These are phyloP conservation scores for Vigna hirtella DNA, from an alignment of 306 rosid genomes.

Conservation along the genomic window DNA sequence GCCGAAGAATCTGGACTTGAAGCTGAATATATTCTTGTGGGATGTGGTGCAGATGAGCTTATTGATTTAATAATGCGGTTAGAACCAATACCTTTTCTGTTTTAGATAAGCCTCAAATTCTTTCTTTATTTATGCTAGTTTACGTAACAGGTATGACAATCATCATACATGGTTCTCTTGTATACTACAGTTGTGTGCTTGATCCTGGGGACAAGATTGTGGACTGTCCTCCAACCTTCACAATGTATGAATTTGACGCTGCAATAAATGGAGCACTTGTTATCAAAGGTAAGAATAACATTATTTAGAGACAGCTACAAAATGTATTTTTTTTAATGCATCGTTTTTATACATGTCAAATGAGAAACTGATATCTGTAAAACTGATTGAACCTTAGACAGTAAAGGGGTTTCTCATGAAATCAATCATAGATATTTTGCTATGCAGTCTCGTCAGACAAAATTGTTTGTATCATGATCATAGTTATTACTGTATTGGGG, in stretches of 20 bases:
- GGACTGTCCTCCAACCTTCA: slow-evolving; percentile 96
- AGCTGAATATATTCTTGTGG: slow-evolving; percentile 83
- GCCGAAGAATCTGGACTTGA: slow-evolving; percentile 93
- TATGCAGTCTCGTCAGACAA: background rate
- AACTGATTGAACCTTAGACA: slow-evolving; percentile 23
- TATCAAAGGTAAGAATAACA: slow-evolving; percentile 66
- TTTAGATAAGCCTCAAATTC: slow-evolving; percentile 40
- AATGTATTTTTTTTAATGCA: background rate
- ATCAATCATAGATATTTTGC: background rate
- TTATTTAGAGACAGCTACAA: slow-evolving; percentile 1
- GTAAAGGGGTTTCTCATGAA: slow-evolving; percentile 4
- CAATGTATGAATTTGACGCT: slow-evolving; percentile 99
- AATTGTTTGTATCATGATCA: background rate
- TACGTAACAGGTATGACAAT: slow-evolving; percentile 14
- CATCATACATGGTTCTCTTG: no score
- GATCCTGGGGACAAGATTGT: slow-evolving; percentile 95
- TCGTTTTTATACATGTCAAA: background rate
- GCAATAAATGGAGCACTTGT: slow-evolving; percentile 87
- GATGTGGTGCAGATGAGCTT: slow-evolving; percentile 99
- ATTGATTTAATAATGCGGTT: slow-evolving; percentile 97
- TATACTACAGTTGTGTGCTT: slow-evolving; percentile 76
- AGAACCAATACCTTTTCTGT: slow-evolving; percentile 17
- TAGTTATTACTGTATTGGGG: no score
- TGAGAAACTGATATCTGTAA: slow-evolving; percentile 9
- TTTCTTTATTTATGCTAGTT: slow-evolving; percentile 12